Evolutionary conservation across 129 eudicot species (phyloP).

Genomic region (Flaveria bidentis): DNA sequence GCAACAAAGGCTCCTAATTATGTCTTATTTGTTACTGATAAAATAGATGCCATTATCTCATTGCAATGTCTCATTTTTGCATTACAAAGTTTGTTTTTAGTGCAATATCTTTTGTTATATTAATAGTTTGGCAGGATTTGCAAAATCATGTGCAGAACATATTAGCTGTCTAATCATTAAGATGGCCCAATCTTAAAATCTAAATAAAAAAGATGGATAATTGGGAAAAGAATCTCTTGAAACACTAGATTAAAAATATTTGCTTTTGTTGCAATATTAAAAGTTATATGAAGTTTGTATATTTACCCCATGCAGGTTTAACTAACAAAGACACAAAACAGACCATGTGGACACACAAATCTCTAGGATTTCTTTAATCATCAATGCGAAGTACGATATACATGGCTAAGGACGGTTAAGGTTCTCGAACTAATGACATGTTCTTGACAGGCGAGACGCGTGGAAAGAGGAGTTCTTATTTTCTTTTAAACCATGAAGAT

Average conservation of each 20-base stretch:
- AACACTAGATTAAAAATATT: neutral
- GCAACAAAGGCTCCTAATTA: slow-evolving; percentile 27
- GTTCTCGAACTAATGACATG: slow-evolving; percentile 16
- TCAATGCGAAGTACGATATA: neutral
- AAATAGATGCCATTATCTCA: slow-evolving; percentile 22
- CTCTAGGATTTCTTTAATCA: slow-evolving; percentile 16
- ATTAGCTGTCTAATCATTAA: slow-evolving; percentile 28
- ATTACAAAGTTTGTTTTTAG: slow-evolving; percentile 25
- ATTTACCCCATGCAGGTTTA: neutral
- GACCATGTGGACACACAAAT: slow-evolving; percentile 8
- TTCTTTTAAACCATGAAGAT: slow-evolving; percentile 9
- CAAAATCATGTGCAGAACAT: slow-evolving; percentile 24
- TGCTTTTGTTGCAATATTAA: neutral
- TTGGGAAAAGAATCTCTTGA: slow-evolving; percentile 12
- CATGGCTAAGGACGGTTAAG: slow-evolving; percentile 21
- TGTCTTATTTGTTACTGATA: slow-evolving; percentile 17
- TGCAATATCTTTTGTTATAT: slow-evolving; percentile 20
- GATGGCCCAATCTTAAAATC: slow-evolving; percentile 15
- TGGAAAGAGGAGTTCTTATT: slow-evolving; percentile 7
- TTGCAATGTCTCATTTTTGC: slow-evolving; percentile 19
- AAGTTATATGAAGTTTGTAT: neutral
- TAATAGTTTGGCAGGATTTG: slow-evolving; percentile 28
- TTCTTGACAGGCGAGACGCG: slow-evolving; percentile 19
- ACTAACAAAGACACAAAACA: neutral
- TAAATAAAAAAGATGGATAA: slow-evolving; percentile 2